Conservation (phyloP, 768 basidiomycete genomes). For the Tulasnella sp. region DNA sequence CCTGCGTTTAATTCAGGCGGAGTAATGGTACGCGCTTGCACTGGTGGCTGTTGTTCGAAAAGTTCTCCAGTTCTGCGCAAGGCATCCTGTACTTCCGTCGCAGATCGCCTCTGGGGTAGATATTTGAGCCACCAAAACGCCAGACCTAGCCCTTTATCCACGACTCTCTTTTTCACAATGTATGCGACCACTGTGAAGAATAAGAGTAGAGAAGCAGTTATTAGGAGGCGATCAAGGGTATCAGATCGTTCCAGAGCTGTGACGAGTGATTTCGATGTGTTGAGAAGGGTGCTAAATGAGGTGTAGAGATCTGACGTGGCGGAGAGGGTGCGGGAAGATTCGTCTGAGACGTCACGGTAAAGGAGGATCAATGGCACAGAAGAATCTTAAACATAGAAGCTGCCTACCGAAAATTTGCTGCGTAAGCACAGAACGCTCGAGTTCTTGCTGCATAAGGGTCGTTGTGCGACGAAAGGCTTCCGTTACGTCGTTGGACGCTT, state of each 20-base stretch:
- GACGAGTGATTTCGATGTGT: constrained; percentile 75
- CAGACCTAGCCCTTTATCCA: constrained; percentile 69
- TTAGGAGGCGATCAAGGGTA: constrained; percentile 82
- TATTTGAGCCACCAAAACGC: constrained; percentile 69
- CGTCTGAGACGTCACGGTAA: constrained; percentile 39
- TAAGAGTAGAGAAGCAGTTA: constrained; percentile 69
- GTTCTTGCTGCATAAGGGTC: constrained; percentile 80
- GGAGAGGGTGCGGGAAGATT: constrained; percentile 67
- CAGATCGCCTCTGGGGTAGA: constrained; percentile 3
- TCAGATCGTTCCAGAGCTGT: constrained; percentile 84
- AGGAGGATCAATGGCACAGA: not conserved
- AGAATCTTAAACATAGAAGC: not conserved
- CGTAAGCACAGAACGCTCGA: constrained; percentile 80
- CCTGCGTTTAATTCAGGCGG: not conserved
- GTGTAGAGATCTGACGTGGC: constrained; percentile 73
- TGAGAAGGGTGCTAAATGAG: constrained; percentile 58
- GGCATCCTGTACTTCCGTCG: not conserved
- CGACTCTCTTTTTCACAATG: constrained; percentile 77
- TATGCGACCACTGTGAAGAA: constrained; percentile 79
- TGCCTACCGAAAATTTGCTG: constrained; percentile 72
- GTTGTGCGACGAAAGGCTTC: constrained; percentile 79
- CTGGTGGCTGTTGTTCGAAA: not conserved
- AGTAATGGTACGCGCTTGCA: not conserved
- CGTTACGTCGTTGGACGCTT: constrained; percentile 82
- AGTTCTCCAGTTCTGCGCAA: not conserved